Base-by-base conservation (phyloP, 23 red algal genomes). In the Gracilaria domingensis region DNA sequence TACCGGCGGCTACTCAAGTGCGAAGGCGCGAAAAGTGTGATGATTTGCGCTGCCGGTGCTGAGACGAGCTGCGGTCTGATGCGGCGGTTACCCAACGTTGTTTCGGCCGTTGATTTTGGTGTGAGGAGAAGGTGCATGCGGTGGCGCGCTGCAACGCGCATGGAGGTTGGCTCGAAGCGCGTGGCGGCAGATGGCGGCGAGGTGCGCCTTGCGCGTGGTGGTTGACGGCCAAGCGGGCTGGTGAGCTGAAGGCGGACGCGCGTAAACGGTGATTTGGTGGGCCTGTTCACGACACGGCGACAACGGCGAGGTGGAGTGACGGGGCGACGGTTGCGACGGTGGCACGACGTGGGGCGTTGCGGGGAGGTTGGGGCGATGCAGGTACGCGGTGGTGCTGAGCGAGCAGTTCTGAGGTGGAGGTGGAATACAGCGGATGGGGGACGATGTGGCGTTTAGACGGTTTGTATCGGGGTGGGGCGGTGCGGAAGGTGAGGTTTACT, bases 21-120 rank as follows among this genome's bases (percentile, higher is more conserved):
- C 18, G 36, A 32, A 23, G 28, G 17, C 20, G 37, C 11, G 69
- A 75, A 75, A 45, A 45, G 39, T 45, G 17, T 75, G 34, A 45
- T 45, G 69, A 75, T 75, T 75, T 75, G 69, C 37, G 69, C 69
- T 40, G 39, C 36, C 39, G 13, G 69, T 1, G 39, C 69, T 75
- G 37, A 75, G 37, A 75, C 35, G 29, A 25, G 29, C 17, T 35
- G 23, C 29, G 34, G 39, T 40, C 36, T 75, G 37, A 21, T 26
- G 39, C 69, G 69, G 69, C 39, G 69, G 69, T 75, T 75, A 75
- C 69, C 36, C 8, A 24, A 32, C 69, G 69, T 75, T 45, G 35
- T 44, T 17, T 17, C 69, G 69, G 69, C 69, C 9, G 69, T 47
- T 40, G 69, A 45, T 75, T 4, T 0, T 18, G 20, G 69, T 2